Evolutionary conservation across 2,329 filamentous ascomycete genomes (phyloP), one percentile per base, ranked within the genome.

Genomic region (Colletotrichum graminicola): DNA sequence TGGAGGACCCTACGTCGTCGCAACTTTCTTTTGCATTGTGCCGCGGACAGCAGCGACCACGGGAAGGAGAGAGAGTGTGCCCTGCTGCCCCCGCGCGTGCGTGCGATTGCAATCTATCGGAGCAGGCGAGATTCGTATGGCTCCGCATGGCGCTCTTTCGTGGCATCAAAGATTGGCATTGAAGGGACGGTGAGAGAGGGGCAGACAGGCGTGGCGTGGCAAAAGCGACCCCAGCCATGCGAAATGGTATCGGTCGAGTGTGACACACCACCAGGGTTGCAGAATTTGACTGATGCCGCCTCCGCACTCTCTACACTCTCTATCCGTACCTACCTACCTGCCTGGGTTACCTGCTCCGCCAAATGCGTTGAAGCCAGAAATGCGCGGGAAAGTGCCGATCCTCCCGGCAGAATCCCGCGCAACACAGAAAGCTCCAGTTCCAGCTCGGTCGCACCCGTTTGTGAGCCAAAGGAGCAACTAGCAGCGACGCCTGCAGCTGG

Each of bases 201-300:
- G 29, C 47, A 54, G 49, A 39, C 47, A n/a, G 26, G 49, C 23
- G 6, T 64, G 65, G 65, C 69, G 70, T 71, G 70, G 66, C 66
- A 32, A 72, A 72, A 66, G 32, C 61, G 43, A 54, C 65, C 65
- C 49, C 66, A 71, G 67, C 66, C 66, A 71, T 66, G 66, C 62
- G 61, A 64, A 60, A 57, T 45, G 45, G n/a, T 51, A 61, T 71
- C 65, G 34, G 59, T 56, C 66, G 66, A 62, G 67, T 71, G 70
- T 66, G 70, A 72, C 70, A 61, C 70, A 71, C 70, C 62, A 57
- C 70, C 62, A 62, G 66, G 70, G 70, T 66, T 71, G 70, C 70
- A 72, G 67, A 72, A 71, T 66, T 71, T 62, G 70, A 71, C 66
- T 57, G 66, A 66, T 45, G 59, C 41, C 32, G 51, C 63, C 62